Conservation (phyloP, 257 asterid genomes). For the Solanum arcanum region DNA sequence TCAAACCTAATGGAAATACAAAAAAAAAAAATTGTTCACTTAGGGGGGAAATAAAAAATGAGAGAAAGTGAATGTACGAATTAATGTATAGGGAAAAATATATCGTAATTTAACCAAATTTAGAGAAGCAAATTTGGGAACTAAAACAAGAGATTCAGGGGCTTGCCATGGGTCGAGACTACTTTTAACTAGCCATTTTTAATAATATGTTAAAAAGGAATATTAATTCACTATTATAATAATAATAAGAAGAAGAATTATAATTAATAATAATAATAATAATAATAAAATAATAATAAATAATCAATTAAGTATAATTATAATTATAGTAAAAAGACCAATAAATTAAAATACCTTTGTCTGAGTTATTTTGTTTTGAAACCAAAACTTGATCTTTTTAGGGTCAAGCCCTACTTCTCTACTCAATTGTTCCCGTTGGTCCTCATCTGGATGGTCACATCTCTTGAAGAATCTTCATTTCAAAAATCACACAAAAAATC, state of each 20-base stretch:
- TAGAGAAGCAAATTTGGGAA: not conserved
- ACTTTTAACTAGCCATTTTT: not conserved
- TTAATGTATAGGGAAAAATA: not conserved
- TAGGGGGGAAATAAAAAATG: too few relatives aligned
- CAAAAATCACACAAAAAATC: not conserved
- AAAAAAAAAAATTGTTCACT: too few relatives aligned
- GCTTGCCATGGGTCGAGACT: not conserved
- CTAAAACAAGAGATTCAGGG: not conserved
- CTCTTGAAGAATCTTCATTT: slow-evolving; percentile 47
- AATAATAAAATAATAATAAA: not conserved
- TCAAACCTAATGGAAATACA: not conserved
- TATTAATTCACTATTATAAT: not conserved
- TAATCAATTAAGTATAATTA: too few relatives aligned
- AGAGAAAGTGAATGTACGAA: not conserved
- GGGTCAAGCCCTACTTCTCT: slow-evolving; percentile 45
- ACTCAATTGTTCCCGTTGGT: slow-evolving; percentile 39
- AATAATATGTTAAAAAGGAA: not conserved
- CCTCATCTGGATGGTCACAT: slow-evolving; percentile 43
- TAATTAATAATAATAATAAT: too few relatives aligned
- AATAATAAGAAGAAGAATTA: too few relatives aligned
- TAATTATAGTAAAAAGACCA: too few relatives aligned
- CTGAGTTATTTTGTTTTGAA: slow-evolving; percentile 64
- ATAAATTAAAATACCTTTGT: slow-evolving; percentile 31
- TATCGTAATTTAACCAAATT: not conserved
- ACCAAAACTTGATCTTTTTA: slow-evolving; percentile 52